Evolutionary conservation across 768 basidiomycete species (phyloP), one percentile per base, ranked within the genome.

Genomic region (Boletus vinaceobasis): DNA sequence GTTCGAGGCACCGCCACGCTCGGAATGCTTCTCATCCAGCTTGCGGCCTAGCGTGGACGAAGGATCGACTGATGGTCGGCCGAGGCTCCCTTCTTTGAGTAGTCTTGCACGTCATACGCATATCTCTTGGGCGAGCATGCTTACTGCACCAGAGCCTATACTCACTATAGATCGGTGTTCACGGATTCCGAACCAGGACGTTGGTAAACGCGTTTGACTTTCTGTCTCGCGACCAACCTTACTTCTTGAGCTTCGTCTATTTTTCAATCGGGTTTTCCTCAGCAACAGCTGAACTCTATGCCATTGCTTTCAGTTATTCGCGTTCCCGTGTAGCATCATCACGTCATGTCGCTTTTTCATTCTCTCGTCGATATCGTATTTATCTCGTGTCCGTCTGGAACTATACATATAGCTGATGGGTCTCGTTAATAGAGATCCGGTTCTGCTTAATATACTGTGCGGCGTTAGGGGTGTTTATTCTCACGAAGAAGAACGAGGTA

Each of bases 401-500:
- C 13, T 53, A 19, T 39, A 32, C 29, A 33, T 13, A 2, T 23
- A 33, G 11, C 33, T 35, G 15, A 11, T 5, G 7, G 19, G 14
- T 32, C 19, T 35, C 4, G 19, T 42, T 32, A 11, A 42, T 29
- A 29, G 4, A 43, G 15, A 11, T 36, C 27, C 26, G 1, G 19
- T 32, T 15, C 7, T 23, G 21, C 37, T 7, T 7, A 13, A n/a
- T 27, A 2, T n/a, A 11, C 17, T 21, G 2, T 36, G 48, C 46
- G 55, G 54, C 40, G 31, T 50, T 58, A 58, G 44, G 21, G 43
- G 23, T 15, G n/a, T 15, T 37, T 42, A 46, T 65, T 65, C 63
- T 63, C 63, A 66, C 64, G 64, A 51, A 53, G 42, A 44, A 43
- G 38, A 39, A 49, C 8, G 32, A 42, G 26, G 23, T 15, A 52